Evolutionary conservation across 352 stramenopile species (phyloP).

Genomic region (Pythium phragmiticola): DNA sequence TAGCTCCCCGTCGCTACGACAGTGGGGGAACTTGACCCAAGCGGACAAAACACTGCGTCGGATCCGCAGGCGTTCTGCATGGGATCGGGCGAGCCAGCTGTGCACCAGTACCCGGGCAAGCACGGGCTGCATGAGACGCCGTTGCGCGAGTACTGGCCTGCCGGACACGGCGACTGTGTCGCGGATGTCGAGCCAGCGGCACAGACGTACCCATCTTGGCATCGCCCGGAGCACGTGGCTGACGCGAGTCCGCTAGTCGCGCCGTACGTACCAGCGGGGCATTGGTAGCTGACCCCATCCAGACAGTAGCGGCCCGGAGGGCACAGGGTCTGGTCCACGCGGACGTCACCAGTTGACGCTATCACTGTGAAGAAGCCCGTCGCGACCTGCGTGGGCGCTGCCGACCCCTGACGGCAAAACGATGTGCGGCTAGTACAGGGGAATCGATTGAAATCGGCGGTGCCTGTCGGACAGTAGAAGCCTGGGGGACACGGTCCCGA

Average conservation of each 20-base stretch:
- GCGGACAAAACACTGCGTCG: constrained; percentile 47
- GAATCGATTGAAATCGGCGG: constrained; percentile 31
- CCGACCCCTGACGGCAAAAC: constrained; percentile 55
- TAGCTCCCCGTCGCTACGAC: constrained; percentile 41
- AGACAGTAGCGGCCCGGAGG: constrained; percentile 61
- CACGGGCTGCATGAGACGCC: constrained; percentile 53
- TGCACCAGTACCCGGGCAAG: constrained; percentile 60
- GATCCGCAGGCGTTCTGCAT: constrained; percentile 53
- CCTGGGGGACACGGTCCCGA: constrained; percentile 56
- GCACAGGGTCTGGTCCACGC: constrained; percentile 53
- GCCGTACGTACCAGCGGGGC: constrained; percentile 54
- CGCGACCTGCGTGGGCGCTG: constrained; percentile 33
- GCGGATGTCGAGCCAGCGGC: constrained; percentile 37
- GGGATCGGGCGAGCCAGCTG: constrained; percentile 36
- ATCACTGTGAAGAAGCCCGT: constrained; percentile 52
- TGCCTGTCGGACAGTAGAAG: constrained; percentile 63
- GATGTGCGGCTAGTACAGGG: constrained; percentile 36
- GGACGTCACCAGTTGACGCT: constrained; percentile 27
- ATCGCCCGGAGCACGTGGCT: constrained; percentile 46
- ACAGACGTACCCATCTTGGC: constrained; percentile 58
- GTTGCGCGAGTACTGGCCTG: constrained; percentile 58
- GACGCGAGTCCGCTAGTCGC: constrained; percentile 41
- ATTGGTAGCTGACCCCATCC: constrained; percentile 47
- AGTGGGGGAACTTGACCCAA: constrained; percentile 38
- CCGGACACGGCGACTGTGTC: constrained; percentile 47